Evolutionary conservation across 257 asterid genomes (phyloP), one percentile per base, ranked within the genome.

Genomic region (Lavandula angustifolia): DNA sequence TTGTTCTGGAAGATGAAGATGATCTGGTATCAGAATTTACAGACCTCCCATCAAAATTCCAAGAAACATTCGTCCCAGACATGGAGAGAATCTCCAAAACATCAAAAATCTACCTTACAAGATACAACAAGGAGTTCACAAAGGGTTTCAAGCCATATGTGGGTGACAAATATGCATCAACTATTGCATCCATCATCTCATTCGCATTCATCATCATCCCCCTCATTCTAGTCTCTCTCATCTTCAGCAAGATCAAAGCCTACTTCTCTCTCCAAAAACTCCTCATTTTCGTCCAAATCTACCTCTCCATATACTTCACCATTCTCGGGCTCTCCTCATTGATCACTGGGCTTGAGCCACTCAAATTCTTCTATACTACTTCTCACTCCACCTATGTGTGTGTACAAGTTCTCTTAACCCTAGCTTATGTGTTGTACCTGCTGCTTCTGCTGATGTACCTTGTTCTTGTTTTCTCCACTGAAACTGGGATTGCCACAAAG

Each of bases 401-500:
- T 16, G 77, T 92, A 16, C 96, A 88, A 57, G 81, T 85, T 34
- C 51, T 92, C 44, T 96, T 88, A 48, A 85, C 95, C 1, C 85
- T 92, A 0, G 85, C 60, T 0, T 88, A 92, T 5, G 92, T 83
- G 76, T 62, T 92, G 85, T 88, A 88, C 90, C 94, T 92, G 0
- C 73, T 88, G 76, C 84, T 92, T 18, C 86, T 92, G 5, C 33
- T 91, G 70, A 86, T 92, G 96, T 88, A 88, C 92, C 61, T 92
- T 1, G 68, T 88, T 7, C 79, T 86, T 0, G 95, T 88, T 2
- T 88, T 88, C 76, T 92, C 98, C 1, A 86, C 95, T 0, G 89
- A 83, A 33, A 77, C 87, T 54, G 95, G 86, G 63, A 71, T 70
- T 14, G 54, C 56, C 0, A 71, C 91, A 0, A 92, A 81, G 86